phyloP scores from a whole-genome alignment of 208 protist species.

The Herpetomonas samuelpessoai region DNA sequence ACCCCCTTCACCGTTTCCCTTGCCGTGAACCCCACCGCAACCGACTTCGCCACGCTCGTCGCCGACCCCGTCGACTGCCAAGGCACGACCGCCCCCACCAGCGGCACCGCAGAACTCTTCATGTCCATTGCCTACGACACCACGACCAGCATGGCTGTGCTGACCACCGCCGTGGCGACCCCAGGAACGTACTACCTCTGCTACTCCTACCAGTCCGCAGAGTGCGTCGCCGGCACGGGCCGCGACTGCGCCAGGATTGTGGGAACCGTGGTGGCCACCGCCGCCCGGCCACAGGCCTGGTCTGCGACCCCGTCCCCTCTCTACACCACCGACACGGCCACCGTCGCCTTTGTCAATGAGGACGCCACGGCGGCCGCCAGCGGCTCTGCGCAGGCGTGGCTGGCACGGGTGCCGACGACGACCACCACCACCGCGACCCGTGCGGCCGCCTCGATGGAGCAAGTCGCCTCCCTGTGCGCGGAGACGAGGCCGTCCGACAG shows the following conservation, averaged over 20 bases:
- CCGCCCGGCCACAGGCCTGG: slow-evolving; percentile 53
- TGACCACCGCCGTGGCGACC: slow-evolving; percentile 46
- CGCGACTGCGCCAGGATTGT: slow-evolving; percentile 78
- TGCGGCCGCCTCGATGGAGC: slow-evolving; percentile 23
- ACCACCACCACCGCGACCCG: slow-evolving; percentile 9
- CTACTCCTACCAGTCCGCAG: slow-evolving; percentile 56
- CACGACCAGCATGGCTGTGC: slow-evolving; percentile 10
- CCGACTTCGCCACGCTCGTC: slow-evolving; percentile 69
- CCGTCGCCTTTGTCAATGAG: slow-evolving; percentile 34
- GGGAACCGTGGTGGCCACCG: slow-evolving; percentile 44
- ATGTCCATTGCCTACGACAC: slow-evolving; percentile 19
- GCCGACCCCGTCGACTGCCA: slow-evolving; percentile 38
- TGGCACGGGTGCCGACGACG: slow-evolving; percentile 20
- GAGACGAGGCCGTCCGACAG: no score
- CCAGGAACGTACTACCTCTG: slow-evolving; percentile 76
- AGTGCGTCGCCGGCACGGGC: slow-evolving; percentile 22
- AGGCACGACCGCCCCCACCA: slow-evolving; percentile 25
- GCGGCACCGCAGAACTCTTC: slow-evolving; percentile 27
- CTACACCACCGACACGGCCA: slow-evolving; percentile 42
- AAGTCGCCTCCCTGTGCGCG: slow-evolving; percentile 42
- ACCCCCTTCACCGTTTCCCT: slow-evolving; percentile 43
- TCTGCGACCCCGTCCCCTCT: slow-evolving; percentile 36
- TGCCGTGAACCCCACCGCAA: slow-evolving; percentile 34
- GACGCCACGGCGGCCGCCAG: slow-evolving; percentile 3
- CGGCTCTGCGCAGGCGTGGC: slow-evolving; percentile 30